Conservation (phyloP, 129 eudicot genomes). For the Artemisia argyi region DNA sequence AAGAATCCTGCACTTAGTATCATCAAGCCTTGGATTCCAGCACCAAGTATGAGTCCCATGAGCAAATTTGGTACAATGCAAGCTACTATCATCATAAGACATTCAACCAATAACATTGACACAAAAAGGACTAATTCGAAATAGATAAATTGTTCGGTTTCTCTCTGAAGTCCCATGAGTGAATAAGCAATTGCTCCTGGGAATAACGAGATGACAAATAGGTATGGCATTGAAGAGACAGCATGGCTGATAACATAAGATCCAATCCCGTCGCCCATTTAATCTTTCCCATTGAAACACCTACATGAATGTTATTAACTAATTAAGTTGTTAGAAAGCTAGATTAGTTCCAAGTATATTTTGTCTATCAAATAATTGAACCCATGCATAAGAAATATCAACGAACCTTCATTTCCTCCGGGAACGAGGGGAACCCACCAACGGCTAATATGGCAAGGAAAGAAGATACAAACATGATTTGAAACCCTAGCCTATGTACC, state of each 20-base stretch:
- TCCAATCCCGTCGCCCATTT: conserved; percentile 47
- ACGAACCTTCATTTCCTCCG: conserved; percentile 69
- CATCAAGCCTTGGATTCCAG: conserved; percentile 45
- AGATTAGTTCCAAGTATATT: neutral
- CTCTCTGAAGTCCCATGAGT: conserved; percentile 41
- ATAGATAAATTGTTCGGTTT: conserved; percentile 37
- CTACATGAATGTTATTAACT: conserved; percentile 15
- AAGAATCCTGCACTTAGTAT: no score
- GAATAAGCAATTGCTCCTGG: conserved; percentile 48
- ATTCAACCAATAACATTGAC: conserved; percentile 53
- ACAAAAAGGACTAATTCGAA: conserved; percentile 38
- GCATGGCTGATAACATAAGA: conserved; percentile 46
- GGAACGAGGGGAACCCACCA: conserved; percentile 78
- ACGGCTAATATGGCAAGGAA: conserved; percentile 63
- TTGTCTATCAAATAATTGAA: no score
- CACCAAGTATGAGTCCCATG: conserved; percentile 55
- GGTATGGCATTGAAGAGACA: conserved; percentile 47
- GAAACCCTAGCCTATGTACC: conserved; percentile 53
- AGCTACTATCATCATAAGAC: conserved; percentile 72
- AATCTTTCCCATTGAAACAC: conserved; percentile 49
- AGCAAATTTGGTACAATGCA: conserved; percentile 59
- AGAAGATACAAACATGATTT: conserved; percentile 49
- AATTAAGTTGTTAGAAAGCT: neutral
- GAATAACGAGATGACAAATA: conserved; percentile 34
- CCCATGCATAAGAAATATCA: neutral